A percentile compares a stretch with the other conserved stretches of the same genome.
Conservation (phyloP, 441 rosid genomes). For the Kokia cookei region DNA sequence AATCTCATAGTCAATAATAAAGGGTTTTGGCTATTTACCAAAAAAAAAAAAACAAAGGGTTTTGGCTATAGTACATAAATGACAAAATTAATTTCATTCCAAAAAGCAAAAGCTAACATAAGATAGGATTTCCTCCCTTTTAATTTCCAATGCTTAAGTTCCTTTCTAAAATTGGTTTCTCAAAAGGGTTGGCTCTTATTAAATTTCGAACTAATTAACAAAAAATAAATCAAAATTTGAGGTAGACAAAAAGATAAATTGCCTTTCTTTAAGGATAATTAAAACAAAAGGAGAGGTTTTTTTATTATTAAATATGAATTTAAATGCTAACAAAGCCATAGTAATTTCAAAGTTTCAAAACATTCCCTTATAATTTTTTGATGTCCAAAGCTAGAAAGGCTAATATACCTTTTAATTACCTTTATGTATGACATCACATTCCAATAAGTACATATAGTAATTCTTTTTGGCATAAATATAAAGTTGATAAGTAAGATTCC, state of each 20-base stretch:
- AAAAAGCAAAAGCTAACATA: neutral
- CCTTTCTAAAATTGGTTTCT: neutral
- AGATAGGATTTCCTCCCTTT: neutral
- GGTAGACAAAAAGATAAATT: neutral
- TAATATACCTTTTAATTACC: neutral
- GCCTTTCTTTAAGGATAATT: neutral
- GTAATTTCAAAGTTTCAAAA: neutral
- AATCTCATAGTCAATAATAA: neutral
- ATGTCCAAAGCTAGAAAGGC: neutral
- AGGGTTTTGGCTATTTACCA: neutral
- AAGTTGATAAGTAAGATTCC: neutral
- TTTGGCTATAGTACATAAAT: neutral
- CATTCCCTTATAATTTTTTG: neutral
- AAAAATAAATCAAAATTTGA: neutral
- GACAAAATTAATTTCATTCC: neutral
- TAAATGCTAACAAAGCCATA: neutral
- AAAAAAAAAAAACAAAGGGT: neutral
- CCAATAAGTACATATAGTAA: neutral
- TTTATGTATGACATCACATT: constrained; percentile 9
- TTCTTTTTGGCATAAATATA: neutral
- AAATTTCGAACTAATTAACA: neutral
- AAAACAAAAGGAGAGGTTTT: neutral
- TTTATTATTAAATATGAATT: neutral
- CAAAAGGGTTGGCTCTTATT: neutral
- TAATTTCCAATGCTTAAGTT: neutral